phyloP scores from a whole-genome alignment of 805 yeast species.

The Candida anglica region DNA sequence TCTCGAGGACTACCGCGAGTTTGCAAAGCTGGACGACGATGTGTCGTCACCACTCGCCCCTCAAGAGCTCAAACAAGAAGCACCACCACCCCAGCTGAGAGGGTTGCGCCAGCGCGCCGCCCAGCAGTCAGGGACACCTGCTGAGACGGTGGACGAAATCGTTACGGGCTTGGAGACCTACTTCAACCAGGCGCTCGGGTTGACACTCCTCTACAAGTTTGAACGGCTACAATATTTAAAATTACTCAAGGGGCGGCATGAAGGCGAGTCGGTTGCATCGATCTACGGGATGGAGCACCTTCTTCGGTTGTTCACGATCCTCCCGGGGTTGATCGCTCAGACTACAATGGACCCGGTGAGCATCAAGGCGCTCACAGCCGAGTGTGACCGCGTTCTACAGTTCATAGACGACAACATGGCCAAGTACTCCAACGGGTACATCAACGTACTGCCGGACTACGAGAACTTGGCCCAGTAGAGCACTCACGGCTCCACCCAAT shows the following conservation, averaged over 20 bases:
- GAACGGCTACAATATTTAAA: slow-evolving; percentile 73
- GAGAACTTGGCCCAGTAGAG: slow-evolving; percentile 26
- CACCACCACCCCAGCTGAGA: too few relatives aligned
- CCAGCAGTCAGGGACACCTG: background rate
- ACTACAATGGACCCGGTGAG: slow-evolving; percentile 81
- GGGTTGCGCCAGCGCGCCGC: slow-evolving; percentile 11
- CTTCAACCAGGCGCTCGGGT: slow-evolving; percentile 70
- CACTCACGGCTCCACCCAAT: too few relatives aligned
- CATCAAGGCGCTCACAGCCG: slow-evolving; percentile 48
- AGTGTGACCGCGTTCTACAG: slow-evolving; percentile 50
- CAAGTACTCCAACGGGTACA: slow-evolving; percentile 31
- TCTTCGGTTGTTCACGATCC: slow-evolving; percentile 65
- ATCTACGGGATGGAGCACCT: slow-evolving; percentile 83
- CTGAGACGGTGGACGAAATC: slow-evolving; percentile 63
- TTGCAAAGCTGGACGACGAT: slow-evolving; percentile 12
- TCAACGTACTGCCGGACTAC: slow-evolving; percentile 35
- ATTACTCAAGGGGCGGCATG: slow-evolving; percentile 34
- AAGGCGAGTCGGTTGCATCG: slow-evolving; percentile 26
- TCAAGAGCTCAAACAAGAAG: too few relatives aligned
- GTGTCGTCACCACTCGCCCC: too few relatives aligned
- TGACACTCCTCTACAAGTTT: slow-evolving; percentile 65
- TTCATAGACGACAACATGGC: slow-evolving; percentile 45
- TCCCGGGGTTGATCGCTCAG: slow-evolving; percentile 80
- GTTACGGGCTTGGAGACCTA: slow-evolving; percentile 64
- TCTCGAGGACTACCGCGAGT: slow-evolving; percentile 45